Conservation (phyloP, 129 eudicot genomes). For the Flaveria trinervia region DNA sequence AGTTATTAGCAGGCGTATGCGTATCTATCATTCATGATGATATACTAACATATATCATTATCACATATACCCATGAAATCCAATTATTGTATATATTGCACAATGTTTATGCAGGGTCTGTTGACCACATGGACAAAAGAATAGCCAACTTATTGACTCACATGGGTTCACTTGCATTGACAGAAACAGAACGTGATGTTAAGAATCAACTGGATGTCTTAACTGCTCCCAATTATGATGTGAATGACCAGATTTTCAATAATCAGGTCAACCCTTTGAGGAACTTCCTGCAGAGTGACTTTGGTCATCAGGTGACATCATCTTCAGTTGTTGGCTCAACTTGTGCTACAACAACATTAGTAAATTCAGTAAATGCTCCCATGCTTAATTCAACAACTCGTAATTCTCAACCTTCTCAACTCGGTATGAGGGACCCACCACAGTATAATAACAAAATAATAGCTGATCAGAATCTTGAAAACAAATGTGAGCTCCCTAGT, state of each 20-base stretch:
- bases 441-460: conserved; percentile 28
- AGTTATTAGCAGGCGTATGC: conserved; percentile 4
- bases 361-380: conserved; percentile 73
- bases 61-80: conserved; percentile 22
- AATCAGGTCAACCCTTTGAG: conserved; percentile 55
- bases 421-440: conserved; percentile 29
- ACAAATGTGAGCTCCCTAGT: conserved; percentile 29
- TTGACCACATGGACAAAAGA: conserved; percentile 53
- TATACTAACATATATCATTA: conserved; percentile 12
- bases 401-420: conserved; percentile 45
- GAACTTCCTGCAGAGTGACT: conserved; percentile 73
- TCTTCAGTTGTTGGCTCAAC: conserved; percentile 74
- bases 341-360: conserved; percentile 72
- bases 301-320: conserved; percentile 64
- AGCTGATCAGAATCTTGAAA: conserved; percentile 43
- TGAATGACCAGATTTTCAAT: conserved; percentile 47
- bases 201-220: conserved; percentile 51
- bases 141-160: conserved; percentile 54
- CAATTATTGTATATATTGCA: conserved; percentile 44
- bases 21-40: conserved; percentile 10
- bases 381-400: conserved; percentile 67
- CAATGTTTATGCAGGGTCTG: conserved; percentile 61
- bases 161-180: conserved; percentile 78
- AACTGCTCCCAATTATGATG: conserved; percentile 41
- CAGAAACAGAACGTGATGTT: conserved; percentile 75